A percentile compares a stretch with the other conserved stretches of the same genome.
These are phyloP conservation scores for Cornus suecica DNA, from an alignment of 148 eudicot genomes.

Conservation along the genomic window DNA sequence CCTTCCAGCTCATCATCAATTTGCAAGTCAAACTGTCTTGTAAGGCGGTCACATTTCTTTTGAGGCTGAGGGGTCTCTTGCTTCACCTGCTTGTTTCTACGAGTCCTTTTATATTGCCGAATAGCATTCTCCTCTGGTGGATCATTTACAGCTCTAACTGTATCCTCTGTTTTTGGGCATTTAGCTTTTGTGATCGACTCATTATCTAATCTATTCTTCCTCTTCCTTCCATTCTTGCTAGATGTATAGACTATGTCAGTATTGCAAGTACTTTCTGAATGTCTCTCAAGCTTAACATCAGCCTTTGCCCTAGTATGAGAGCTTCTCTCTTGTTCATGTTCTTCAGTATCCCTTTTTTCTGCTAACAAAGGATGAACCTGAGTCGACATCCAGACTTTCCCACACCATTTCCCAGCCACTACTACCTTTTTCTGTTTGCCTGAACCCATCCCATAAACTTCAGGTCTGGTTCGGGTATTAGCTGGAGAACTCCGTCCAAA, in stretches of 20 bases:
- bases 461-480: constrained; percentile 24
- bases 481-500: constrained; percentile 64
- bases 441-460: constrained; percentile 31
- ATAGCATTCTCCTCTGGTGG: constrained; percentile 26
- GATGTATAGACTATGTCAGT: constrained; percentile 24
- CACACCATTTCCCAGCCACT: constrained; percentile 96
- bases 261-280: constrained; percentile 26
- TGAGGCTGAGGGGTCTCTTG: constrained; percentile 30
- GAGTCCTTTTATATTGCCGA: constrained; percentile 33
- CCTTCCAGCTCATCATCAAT: constrained; percentile 52
- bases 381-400: constrained; percentile 97
- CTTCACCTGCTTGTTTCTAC: constrained; percentile 35
- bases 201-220: constrained; percentile 39
- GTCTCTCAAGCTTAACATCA: constrained; percentile 37
- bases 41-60: constrained; percentile 17
- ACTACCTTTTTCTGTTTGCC: constrained; percentile 68
- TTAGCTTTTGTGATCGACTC: constrained; percentile 35
- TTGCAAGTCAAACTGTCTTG: constrained; percentile 26
- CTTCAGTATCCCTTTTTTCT: constrained; percentile 43
- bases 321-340: constrained; percentile 41
- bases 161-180: constrained; percentile 30
- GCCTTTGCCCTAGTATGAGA: constrained; percentile 25
- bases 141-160: constrained; percentile 28
- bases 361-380: constrained; percentile 83
- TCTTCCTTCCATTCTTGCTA: constrained; percentile 46